These are phyloP conservation scores for Arthromyces matolae DNA, from an alignment of 768 basidiomycete genomes.

Conservation along the genomic window DNA sequence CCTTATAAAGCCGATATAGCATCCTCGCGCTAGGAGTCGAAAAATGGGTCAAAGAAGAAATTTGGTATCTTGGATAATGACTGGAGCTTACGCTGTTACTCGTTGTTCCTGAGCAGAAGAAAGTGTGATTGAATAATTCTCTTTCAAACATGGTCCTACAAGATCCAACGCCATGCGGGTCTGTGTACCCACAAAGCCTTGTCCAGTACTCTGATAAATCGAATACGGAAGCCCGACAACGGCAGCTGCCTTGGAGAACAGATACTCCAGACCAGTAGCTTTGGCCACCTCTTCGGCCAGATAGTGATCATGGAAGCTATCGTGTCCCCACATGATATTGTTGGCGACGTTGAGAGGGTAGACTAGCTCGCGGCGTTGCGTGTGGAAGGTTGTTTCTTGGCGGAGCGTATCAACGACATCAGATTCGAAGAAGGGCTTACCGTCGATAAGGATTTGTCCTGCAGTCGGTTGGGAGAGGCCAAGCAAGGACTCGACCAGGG, in stretches of 20 bases:
- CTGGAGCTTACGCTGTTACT: background rate
- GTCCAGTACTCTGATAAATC: background rate
- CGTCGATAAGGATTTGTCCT: constrained; percentile 41
- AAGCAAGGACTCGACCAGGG: constrained; percentile 39
- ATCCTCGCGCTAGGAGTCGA: background rate
- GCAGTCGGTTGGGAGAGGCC: constrained; percentile 28
- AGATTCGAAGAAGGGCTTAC: constrained; percentile 21
- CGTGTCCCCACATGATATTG: constrained; percentile 34
- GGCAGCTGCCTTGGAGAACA: background rate
- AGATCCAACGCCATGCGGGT: background rate
- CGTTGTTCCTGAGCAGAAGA: background rate
- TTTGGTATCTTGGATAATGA: background rate
- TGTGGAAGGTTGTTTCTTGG: constrained; percentile 36
- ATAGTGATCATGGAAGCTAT: background rate
- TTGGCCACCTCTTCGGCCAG: background rate
- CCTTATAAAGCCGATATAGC: background rate
- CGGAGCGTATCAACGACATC: constrained; percentile 28
- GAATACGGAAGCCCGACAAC: background rate
- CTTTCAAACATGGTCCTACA: background rate
- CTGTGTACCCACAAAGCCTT: background rate
- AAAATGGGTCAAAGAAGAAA: background rate
- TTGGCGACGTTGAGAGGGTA: constrained; percentile 31
- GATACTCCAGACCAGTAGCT: background rate
- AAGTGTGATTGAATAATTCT: background rate
- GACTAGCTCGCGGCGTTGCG: constrained; percentile 25